Evolutionary conservation across 805 yeast species (phyloP).

Genomic region (Wickerhamomyces canadensis): DNA sequence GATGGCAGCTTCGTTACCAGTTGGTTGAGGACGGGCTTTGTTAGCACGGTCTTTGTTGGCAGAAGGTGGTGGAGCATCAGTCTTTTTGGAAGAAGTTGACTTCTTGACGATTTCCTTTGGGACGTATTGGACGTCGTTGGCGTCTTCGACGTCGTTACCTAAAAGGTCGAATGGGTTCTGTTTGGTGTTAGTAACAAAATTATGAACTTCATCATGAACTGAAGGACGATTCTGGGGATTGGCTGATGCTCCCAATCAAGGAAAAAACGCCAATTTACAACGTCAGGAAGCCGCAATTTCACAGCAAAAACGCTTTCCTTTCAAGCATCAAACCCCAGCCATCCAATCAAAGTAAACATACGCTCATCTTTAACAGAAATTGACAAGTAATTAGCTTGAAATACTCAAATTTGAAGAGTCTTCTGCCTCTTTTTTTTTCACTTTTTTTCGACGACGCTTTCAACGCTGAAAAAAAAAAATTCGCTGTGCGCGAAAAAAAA

Average conservation of each 20-base stretch:
- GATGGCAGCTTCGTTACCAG: slow-evolving; percentile 89
- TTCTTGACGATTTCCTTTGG: slow-evolving; percentile 79
- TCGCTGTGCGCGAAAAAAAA: not conserved
- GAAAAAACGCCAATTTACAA: not conserved
- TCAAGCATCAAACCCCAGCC: too few species aligned
- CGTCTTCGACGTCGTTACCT: slow-evolving; percentile 87
- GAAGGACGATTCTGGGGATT: too few species aligned
- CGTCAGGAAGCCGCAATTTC: too few species aligned
- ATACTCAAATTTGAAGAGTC: not conserved
- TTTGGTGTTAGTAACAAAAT: not conserved
- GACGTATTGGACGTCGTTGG: slow-evolving; percentile 42
- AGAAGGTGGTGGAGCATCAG: slow-evolving; percentile 74
- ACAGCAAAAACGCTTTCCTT: too few species aligned
- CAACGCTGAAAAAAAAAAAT: slow-evolving; percentile 13
- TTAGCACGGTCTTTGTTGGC: slow-evolving; percentile 78
- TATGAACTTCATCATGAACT: too few species aligned
- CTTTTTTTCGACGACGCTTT: slow-evolving; percentile 17
- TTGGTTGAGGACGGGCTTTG: slow-evolving; percentile 59
- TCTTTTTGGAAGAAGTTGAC: slow-evolving; percentile 80
- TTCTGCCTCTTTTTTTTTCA: not conserved
- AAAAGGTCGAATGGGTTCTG: slow-evolving; percentile 78
- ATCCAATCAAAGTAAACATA: slow-evolving; percentile 12
- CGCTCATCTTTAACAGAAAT: slow-evolving; percentile 14
- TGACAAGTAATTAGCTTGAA: too few species aligned
- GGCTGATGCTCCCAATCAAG: too few species aligned